Base-by-base conservation (phyloP, 768 basidiomycete genomes). In the Xanthoconium stramineum region DNA sequence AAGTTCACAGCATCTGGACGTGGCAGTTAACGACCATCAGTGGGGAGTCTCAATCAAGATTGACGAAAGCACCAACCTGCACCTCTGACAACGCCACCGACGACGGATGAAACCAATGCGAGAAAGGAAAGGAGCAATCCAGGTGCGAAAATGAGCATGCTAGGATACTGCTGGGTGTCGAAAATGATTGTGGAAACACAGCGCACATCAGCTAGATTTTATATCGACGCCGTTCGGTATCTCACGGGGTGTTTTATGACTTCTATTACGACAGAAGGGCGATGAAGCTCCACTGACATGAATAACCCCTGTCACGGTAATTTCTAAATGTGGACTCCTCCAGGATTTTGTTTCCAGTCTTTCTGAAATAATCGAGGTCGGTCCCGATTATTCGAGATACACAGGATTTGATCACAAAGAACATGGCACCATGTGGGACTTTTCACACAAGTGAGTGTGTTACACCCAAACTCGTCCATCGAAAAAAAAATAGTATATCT, bases 91-190 rank as follows among this genome's bases (percentile, higher is more conserved):
- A 52, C 47, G 28, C 56, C 47, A 3, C 55, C 59, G 19, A 42
- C 43, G 36, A 46, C 58, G 17, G 30, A 59, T 24, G 56, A 56
- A 19, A 42, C 37, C 42, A 58, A 33, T 15, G 44, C 47, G 35
- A 67, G 52, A 30, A 67, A 35, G 6, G 49, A 59, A 19, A 65
- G 35, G 30, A 63, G n/a, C 39, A 52, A 45, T 30, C 35, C 9
- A 20, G 58, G 58, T 30, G 54, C 30, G 10, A 61, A 52, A 28
- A 53, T 44, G 17, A 51, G 48, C 65, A 67, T 64, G 39, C 20
- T 36, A 19, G 38, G 19, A 51, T 20, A 14, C 15, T 48, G 20
- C 32, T 51, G 5, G 12, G 44, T 30, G 40, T 50, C 20, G 28
- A 56, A 29, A 14, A 28, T 11, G 28, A 35, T 39, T 47, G 52